A percentile compares a stretch with the other conserved stretches of the same genome.
phyloP scores from a whole-genome alignment of 148 eudicot genomes.

The Chenopodium quinoa region DNA sequence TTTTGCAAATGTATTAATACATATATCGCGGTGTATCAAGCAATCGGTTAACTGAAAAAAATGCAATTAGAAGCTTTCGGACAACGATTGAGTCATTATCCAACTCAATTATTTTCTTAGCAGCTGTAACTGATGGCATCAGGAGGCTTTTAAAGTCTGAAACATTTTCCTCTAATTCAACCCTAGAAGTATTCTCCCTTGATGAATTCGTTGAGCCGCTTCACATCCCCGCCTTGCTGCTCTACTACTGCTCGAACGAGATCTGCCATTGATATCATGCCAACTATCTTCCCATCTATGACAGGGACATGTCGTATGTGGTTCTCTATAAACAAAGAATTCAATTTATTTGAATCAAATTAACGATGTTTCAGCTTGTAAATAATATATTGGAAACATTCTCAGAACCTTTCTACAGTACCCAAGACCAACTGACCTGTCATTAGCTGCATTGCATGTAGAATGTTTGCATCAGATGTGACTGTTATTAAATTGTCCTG shows the following conservation, averaged over 20 bases:
- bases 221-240: conserved; percentile 76
- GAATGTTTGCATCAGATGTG: conserved; percentile 71
- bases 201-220: conserved; percentile 69
- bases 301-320: conserved; percentile 85
- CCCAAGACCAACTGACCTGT: conserved; percentile 45
- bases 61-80: not conserved
- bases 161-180: not conserved
- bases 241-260: conserved; percentile 77
- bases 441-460: conserved; percentile 92
- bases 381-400: not conserved
- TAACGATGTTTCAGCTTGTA: not conserved
- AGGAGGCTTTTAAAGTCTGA: not conserved
- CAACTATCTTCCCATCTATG: conserved; percentile 72
- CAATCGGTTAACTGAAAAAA: not conserved
- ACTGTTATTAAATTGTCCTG: conserved; percentile 79
- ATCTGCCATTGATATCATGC: conserved; percentile 83
- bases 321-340: conserved; percentile 46
- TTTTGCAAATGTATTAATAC: not conserved
- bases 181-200: conserved; percentile 71
- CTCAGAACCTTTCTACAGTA: not conserved
- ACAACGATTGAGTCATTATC: not conserved
- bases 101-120: not conserved
- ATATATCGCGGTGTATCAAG: not conserved
- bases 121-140: not conserved
- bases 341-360: not conserved